phyloP scores from a whole-genome alignment of 768 basidiomycete species.

The Tricholoma sp. region DNA sequence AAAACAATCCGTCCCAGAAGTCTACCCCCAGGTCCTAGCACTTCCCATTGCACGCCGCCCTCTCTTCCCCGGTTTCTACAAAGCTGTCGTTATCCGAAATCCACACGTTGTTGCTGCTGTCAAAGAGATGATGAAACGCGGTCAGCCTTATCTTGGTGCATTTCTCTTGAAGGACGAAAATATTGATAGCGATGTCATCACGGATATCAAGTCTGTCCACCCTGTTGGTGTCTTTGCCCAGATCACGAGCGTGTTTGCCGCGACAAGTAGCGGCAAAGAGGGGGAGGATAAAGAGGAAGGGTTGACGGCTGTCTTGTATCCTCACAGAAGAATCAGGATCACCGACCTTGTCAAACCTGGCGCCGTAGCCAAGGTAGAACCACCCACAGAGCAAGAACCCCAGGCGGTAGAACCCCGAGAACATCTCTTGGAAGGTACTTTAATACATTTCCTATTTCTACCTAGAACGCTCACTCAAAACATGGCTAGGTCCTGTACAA shows the following conservation, averaged over 20 bases:
- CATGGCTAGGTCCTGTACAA: slow-evolving; percentile 53
- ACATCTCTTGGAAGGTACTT: slow-evolving; percentile 15
- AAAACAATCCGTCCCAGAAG: slow-evolving; percentile 82
- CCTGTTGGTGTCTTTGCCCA: slow-evolving; percentile 95
- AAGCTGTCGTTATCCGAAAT: slow-evolving; percentile 91
- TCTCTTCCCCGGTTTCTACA: slow-evolving; percentile 97
- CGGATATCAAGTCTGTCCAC: slow-evolving; percentile 82
- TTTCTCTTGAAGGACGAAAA: slow-evolving; percentile 95
- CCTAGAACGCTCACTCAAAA: not conserved
- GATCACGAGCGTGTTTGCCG: slow-evolving; percentile 89
- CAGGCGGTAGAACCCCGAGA: slow-evolving; percentile 41
- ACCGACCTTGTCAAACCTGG: slow-evolving; percentile 79
- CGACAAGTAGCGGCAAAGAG: slow-evolving; percentile 33
- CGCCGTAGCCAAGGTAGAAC: slow-evolving; percentile 31
- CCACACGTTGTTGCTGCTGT: slow-evolving; percentile 89
- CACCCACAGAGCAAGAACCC: slow-evolving; percentile 35
- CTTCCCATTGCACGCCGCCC: slow-evolving; percentile 93
- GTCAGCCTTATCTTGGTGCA: slow-evolving; percentile 95
- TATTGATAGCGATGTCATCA: slow-evolving; percentile 88
- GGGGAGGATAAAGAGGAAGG: slow-evolving; percentile 77
- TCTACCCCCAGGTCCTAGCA: slow-evolving; percentile 91
- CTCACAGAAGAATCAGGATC: slow-evolving; percentile 85
- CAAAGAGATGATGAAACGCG: slow-evolving; percentile 94
- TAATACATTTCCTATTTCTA: not conserved
- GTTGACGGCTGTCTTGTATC: slow-evolving; percentile 92